These are phyloP conservation scores for Blastocystis sp. DNA, from an alignment of 352 stramenopile genomes.

Conservation along the genomic window DNA sequence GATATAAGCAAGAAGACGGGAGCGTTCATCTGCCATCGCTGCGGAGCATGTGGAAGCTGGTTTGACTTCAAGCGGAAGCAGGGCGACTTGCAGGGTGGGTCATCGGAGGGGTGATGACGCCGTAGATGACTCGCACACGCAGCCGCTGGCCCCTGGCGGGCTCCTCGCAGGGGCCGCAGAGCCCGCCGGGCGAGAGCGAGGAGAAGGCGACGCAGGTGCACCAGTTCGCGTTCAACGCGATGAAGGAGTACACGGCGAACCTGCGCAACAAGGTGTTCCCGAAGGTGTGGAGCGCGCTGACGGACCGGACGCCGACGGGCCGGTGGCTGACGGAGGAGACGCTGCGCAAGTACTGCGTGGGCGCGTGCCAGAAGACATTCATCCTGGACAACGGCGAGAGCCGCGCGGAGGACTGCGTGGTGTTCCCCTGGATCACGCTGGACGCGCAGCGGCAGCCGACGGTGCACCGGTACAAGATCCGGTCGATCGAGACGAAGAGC, in stretches of 20 bases:
- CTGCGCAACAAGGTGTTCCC: slow-evolving; percentile 45
- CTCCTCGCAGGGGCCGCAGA: too few species aligned
- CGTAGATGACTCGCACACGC: neutral
- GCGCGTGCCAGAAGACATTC: slow-evolving; percentile 82
- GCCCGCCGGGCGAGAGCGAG: neutral
- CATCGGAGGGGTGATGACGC: neutral
- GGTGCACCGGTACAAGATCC: slow-evolving; percentile 78
- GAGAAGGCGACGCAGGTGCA: slow-evolving; percentile 1
- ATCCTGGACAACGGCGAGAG: slow-evolving; percentile 76
- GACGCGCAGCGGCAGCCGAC: slow-evolving; percentile 1
- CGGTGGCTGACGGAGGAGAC: slow-evolving; percentile 78
- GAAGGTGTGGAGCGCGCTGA: slow-evolving; percentile 29
- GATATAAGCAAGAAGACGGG: slow-evolving; percentile 81
- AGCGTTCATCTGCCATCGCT: slow-evolving; percentile 85
- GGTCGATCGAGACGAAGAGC: slow-evolving; percentile 80
- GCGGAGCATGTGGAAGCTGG: slow-evolving; percentile 80
- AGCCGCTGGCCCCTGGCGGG: neutral
- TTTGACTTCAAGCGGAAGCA: slow-evolving; percentile 83
- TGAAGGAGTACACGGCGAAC: slow-evolving; percentile 61
- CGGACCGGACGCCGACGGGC: slow-evolving; percentile 31
- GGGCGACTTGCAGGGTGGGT: slow-evolving; percentile 48
- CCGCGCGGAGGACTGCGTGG: slow-evolving; percentile 79
- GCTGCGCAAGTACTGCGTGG: slow-evolving; percentile 83
- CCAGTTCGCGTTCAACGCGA: slow-evolving; percentile 47
- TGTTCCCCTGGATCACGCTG: slow-evolving; percentile 87